These are phyloP conservation scores for Volvox carteri DNA, from an alignment of 163 green algal genomes.

Conservation along the genomic window DNA sequence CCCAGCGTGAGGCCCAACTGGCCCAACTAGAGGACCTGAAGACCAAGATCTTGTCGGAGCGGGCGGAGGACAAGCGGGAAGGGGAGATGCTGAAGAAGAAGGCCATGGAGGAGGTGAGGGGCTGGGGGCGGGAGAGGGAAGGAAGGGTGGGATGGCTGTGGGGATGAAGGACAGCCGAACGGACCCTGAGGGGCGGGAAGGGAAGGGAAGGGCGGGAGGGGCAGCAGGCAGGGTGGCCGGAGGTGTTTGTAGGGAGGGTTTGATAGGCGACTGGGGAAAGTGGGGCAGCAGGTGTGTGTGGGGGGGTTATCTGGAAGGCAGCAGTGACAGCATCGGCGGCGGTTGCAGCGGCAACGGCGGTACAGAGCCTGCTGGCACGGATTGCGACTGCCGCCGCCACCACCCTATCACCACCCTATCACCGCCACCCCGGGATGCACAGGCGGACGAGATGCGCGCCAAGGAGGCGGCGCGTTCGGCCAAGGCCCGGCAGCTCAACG, in stretches of 20 bases:
- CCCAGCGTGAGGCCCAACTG: slow-evolving; percentile 72
- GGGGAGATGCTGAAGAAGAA: slow-evolving; percentile 55
- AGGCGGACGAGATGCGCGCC: slow-evolving; percentile 61
- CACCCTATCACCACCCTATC: too few species aligned
- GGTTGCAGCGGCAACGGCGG: too few species aligned
- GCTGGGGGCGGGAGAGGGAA: background rate
- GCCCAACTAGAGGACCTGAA: slow-evolving; percentile 81
- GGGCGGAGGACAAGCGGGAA: slow-evolving; percentile 56
- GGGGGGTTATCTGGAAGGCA: too few species aligned
- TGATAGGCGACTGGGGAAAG: too few species aligned
- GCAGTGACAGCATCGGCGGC: too few species aligned
- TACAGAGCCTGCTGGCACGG: too few species aligned
- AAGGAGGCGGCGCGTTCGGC: slow-evolving; percentile 62
- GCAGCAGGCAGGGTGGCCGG: too few species aligned
- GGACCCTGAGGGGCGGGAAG: background rate
- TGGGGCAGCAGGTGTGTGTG: too few species aligned
- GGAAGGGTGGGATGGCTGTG: background rate
- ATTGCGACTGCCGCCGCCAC: too few species aligned
- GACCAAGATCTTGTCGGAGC: slow-evolving; percentile 72
- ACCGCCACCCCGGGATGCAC: too few species aligned
- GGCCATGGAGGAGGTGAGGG: slow-evolving; percentile 36
- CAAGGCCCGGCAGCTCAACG: slow-evolving; percentile 59
- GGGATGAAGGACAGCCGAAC: too few species aligned
- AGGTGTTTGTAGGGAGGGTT: too few species aligned
- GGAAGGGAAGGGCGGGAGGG: background rate